These are phyloP conservation scores for Termitomyces sp. DNA, from an alignment of 768 basidiomycete genomes.

Conservation along the genomic window DNA sequence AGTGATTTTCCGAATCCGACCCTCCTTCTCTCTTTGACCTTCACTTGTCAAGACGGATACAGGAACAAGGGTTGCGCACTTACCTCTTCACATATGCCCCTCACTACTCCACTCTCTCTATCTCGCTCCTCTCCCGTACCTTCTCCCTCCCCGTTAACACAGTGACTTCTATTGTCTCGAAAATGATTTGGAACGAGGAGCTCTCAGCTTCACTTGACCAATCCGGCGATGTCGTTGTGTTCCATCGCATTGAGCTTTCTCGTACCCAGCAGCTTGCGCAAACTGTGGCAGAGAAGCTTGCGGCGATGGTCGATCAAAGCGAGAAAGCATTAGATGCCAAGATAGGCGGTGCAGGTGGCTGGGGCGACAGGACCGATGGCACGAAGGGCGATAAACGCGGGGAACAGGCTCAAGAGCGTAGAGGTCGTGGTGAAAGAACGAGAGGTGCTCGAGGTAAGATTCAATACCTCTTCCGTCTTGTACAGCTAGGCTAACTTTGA, in stretches of 20 bases:
- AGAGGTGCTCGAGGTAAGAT: conserved; percentile 54
- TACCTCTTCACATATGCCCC: conserved; percentile 98
- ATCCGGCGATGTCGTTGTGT: conserved; percentile 83
- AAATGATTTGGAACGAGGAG: conserved; percentile 99
- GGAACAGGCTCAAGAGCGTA: conserved; percentile 72
- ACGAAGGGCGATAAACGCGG: conserved; percentile 73
- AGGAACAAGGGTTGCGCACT: conserved; percentile 94
- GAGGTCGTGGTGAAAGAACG: conserved; percentile 67
- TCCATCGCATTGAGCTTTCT: conserved; percentile 87
- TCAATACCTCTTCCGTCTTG: not conserved
- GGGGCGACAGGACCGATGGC: conserved; percentile 66
- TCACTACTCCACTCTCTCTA: conserved; percentile 86
- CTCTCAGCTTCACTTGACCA: conserved; percentile 91
- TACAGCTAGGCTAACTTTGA: not conserved
- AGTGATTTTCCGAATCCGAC: conserved; percentile 17
- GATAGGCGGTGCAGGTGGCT: conserved; percentile 59
- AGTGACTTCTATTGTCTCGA: conserved; percentile 88
- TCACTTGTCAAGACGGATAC: conserved; percentile 67
- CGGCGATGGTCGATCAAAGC: conserved; percentile 82
- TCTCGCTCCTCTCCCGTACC: conserved; percentile 79
- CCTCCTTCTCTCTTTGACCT: conserved; percentile 1
- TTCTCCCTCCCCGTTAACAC: conserved; percentile 78
- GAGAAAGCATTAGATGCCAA: conserved; percentile 86
- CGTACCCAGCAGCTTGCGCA: conserved; percentile 88
- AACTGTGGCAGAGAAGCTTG: conserved; percentile 83